These are phyloP conservation scores for Cryphonectria parasitica DNA, from an alignment of 2,329 filamentous ascomycete genomes.

Conservation along the genomic window DNA sequence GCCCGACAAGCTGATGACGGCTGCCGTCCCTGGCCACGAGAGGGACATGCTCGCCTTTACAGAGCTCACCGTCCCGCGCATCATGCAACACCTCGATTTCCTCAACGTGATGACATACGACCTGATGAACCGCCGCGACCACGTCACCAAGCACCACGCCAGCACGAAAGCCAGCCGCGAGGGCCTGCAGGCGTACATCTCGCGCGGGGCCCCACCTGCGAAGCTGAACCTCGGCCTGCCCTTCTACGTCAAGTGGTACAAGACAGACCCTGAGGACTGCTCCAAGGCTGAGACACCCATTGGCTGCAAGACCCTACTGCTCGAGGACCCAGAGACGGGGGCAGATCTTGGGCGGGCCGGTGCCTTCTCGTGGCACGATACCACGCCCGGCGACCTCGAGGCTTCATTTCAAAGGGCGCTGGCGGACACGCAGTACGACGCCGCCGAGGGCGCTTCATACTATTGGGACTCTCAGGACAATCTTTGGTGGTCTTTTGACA, in stretches of 20 bases:
- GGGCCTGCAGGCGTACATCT: constrained; percentile 62
- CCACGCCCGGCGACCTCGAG: constrained; percentile 55
- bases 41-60: constrained; percentile 73
- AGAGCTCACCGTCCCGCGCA: constrained; percentile 56
- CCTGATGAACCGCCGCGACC: constrained; percentile 73
- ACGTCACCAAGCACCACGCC: constrained; percentile 65
- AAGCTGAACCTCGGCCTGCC: constrained; percentile 70
- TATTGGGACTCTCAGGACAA: constrained; percentile 64
- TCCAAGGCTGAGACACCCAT: constrained; percentile 51
- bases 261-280: constrained; percentile 50
- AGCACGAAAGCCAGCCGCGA: constrained; percentile 58
- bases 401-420: constrained; percentile 62
- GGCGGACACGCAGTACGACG: constrained; percentile 58
- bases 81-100: constrained; percentile 65
- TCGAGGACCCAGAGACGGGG: constrained; percentile 64
- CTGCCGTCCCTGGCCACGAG: constrained; percentile 66
- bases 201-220: constrained; percentile 55
- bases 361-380: constrained; percentile 63
- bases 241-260: constrained; percentile 72
- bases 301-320: constrained; percentile 60
- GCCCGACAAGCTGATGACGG: constrained; percentile 62
- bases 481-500: constrained; percentile 78
- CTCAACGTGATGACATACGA: constrained; percentile 65
- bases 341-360: constrained; percentile 58
- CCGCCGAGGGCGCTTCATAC: constrained; percentile 64